A percentile compares a stretch with the other conserved stretches of the same genome.
phyloP scores from a whole-genome alignment of 768 basidiomycete species.

The Porpolomopsis calyptriformis region DNA sequence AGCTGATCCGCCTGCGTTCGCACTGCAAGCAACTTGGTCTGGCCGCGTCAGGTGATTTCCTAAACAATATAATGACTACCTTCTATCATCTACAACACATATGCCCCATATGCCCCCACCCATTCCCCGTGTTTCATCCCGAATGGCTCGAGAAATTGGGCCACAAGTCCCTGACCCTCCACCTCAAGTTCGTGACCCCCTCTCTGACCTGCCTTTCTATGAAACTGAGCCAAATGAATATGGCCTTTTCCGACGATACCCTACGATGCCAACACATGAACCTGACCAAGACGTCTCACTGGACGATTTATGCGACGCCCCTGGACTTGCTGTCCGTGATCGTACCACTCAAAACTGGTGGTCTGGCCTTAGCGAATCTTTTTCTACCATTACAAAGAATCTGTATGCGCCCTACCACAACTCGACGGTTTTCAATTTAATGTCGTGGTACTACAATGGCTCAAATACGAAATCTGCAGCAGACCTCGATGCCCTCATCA shows the following conservation, averaged over 20 bases:
- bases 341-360: background rate
- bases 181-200: background rate
- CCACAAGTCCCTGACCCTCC: background rate
- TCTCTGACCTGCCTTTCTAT: background rate
- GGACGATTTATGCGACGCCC: background rate
- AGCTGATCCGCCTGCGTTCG: no score
- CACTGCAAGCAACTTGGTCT: background rate
- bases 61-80: background rate
- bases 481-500: slow-evolving; percentile 16
- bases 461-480: slow-evolving; percentile 13
- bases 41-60: background rate
- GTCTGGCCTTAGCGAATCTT: background rate
- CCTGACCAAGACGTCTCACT: background rate
- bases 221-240: background rate
- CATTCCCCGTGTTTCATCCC: background rate
- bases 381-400: background rate
- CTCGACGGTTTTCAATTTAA: slow-evolving; percentile 7
- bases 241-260: slow-evolving; percentile 2
- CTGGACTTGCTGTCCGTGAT: background rate
- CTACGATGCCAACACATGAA: background rate
- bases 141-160: background rate
- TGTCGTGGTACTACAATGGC: slow-evolving; percentile 16
- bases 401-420: background rate
- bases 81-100: background rate
- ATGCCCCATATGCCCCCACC: background rate